Conservation (phyloP, 2,329 filamentous ascomycete genomes). For the Fusarium sp. region DNA sequence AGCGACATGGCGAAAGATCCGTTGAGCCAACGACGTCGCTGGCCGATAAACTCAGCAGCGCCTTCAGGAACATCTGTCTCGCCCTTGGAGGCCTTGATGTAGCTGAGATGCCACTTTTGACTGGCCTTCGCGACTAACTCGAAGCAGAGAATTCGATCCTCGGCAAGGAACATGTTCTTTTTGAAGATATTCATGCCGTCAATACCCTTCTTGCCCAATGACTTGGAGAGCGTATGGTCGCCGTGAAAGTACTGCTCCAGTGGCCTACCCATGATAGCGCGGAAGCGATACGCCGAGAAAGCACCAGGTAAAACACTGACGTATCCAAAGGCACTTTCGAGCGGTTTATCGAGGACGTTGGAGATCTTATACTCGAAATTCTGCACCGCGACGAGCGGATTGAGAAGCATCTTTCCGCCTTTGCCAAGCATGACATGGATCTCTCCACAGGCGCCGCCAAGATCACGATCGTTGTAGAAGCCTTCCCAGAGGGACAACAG, state of each 20-base stretch:
- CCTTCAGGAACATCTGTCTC: constrained; percentile 40
- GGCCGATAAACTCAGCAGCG: constrained; percentile 36
- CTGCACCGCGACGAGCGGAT: constrained; percentile 40
- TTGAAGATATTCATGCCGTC: constrained; percentile 43
- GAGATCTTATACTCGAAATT: constrained; percentile 43
- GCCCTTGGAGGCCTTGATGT: constrained; percentile 41
- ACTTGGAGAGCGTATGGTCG: constrained; percentile 39
- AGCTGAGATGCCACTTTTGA: constrained; percentile 41
- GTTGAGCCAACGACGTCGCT: constrained; percentile 40
- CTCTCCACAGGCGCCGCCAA: constrained; percentile 40
- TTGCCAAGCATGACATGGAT: constrained; percentile 42
- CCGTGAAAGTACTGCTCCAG: constrained; percentile 41
- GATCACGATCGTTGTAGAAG: constrained; percentile 39
- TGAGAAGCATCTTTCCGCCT: constrained; percentile 35
- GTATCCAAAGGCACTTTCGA: constrained; percentile 41
- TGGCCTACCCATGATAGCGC: constrained; percentile 39
- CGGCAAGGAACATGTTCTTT: constrained; percentile 42
- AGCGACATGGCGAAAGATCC: constrained; percentile 41
- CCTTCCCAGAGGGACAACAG: constrained; percentile 38
- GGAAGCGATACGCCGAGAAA: constrained; percentile 40
- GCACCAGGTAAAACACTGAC: constrained; percentile 40
- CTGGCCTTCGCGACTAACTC: constrained; percentile 40
- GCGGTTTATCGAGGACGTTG: constrained; percentile 39
- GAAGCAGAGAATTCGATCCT: constrained; percentile 41
- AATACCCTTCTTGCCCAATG: constrained; percentile 40